These are phyloP conservation scores for Suhomyces ambrosiae DNA, from an alignment of 1,139 yeast genomes.

Conservation along the genomic window DNA sequence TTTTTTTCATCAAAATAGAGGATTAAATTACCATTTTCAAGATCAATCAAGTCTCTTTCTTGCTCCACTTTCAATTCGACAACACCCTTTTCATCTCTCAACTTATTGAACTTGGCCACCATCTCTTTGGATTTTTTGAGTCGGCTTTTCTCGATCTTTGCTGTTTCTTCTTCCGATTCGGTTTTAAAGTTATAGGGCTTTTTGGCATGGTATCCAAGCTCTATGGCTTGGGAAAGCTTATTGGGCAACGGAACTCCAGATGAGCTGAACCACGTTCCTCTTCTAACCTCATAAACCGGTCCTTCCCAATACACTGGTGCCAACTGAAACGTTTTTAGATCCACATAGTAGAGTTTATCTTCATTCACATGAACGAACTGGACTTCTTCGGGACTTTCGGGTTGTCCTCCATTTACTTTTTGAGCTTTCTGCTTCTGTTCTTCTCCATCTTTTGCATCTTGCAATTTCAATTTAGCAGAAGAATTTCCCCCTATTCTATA, in stretches of 20 bases:
- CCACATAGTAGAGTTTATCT: constrained; percentile 76
- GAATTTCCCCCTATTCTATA: no score
- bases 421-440: no score
- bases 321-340: constrained; percentile 54
- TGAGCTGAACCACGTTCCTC: constrained; percentile 82
- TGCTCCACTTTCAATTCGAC: constrained; percentile 19
- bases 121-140: constrained; percentile 20
- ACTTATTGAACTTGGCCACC: constrained; percentile 26
- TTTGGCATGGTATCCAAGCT: constrained; percentile 47
- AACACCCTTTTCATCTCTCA: constrained; percentile 10
- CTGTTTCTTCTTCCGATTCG: constrained; percentile 12
- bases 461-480: no score
- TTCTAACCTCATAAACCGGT: constrained; percentile 75
- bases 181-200: constrained; percentile 33
- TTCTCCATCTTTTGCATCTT: no score
- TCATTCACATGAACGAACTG: constrained; percentile 58
- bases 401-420: no score
- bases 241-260: constrained; percentile 62
- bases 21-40: constrained; percentile 34
- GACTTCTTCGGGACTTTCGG: constrained; percentile 2
- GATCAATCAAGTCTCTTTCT: constrained; percentile 34
- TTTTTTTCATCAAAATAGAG: constrained; percentile 34
- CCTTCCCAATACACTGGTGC: constrained; percentile 89
- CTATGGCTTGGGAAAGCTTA: constrained; percentile 58
- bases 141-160: constrained; percentile 7